A percentile compares a stretch with the other conserved stretches of the same genome.
Evolutionary conservation across 805 yeast genomes (phyloP).

Genomic region (Lachancea mirantina): DNA sequence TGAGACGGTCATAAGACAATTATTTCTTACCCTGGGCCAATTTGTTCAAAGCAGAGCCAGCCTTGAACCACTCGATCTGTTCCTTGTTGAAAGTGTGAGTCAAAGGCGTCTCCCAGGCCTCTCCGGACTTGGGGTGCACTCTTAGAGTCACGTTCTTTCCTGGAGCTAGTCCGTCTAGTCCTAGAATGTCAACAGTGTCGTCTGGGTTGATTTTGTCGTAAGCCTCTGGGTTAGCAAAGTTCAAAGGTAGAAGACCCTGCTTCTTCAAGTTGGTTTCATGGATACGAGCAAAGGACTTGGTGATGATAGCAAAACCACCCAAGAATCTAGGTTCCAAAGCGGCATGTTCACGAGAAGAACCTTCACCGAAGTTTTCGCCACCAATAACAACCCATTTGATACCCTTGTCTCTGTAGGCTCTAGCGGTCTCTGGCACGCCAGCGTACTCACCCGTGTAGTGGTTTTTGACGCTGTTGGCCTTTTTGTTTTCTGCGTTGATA

Average conservation of each 20-base stretch:
- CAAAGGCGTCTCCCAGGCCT: slow-evolving; percentile 81
- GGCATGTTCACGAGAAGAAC: slow-evolving; percentile 99
- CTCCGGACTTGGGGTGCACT: slow-evolving; percentile 64
- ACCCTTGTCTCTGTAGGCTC: slow-evolving; percentile 88
- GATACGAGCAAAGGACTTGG: slow-evolving; percentile 97
- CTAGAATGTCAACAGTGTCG: slow-evolving; percentile 83
- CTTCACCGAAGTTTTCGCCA: slow-evolving; percentile 99
- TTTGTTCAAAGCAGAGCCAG: slow-evolving; percentile 98
- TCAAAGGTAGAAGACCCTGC: slow-evolving; percentile 97
- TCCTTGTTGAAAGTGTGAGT: slow-evolving; percentile 94
- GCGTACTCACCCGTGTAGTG: slow-evolving; percentile 83
- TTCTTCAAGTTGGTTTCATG: slow-evolving; percentile 99
- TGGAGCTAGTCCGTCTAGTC: slow-evolving; percentile 81
- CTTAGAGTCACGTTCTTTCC: slow-evolving; percentile 83
- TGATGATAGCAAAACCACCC: slow-evolving; percentile 96
- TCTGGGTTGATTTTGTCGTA: slow-evolving; percentile 90
- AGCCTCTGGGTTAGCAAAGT: slow-evolving; percentile 81
- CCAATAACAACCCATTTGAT: slow-evolving; percentile 96
- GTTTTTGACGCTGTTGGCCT: slow-evolving; percentile 88
- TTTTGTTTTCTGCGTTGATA: slow-evolving; percentile 89
- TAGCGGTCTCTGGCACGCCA: slow-evolving; percentile 97
- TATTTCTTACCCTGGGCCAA: slow-evolving; percentile 44
- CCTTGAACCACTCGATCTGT: slow-evolving; percentile 98
- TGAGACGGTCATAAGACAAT: background rate
- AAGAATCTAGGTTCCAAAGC: slow-evolving; percentile 99